phyloP scores from a whole-genome alignment of 345 rosid genomes.

The Aquilaria sinensis region DNA sequence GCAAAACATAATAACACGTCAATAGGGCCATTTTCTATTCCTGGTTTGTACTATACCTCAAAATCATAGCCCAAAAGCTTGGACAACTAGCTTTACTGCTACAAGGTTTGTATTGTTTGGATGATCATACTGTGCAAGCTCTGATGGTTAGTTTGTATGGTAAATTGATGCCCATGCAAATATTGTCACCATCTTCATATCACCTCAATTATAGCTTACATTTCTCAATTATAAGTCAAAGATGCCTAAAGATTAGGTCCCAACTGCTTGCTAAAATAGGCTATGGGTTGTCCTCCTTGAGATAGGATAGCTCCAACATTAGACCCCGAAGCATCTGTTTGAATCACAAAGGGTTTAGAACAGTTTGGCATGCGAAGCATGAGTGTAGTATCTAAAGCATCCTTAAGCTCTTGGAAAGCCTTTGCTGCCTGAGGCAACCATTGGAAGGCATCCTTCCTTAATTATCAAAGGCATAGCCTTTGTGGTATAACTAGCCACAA shows the following conservation, averaged over 20 bases:
- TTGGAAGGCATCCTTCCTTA: neutral
- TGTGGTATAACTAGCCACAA: neutral
- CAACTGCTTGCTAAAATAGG: neutral
- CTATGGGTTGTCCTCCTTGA: neutral
- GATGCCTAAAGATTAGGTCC: neutral
- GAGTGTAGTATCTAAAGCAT: neutral
- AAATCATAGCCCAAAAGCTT: no score
- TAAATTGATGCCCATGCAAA: no score
- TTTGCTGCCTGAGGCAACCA: neutral
- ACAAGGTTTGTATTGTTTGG: no score
- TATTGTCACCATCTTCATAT: neutral
- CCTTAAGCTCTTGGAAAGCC: neutral
- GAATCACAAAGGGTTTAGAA: neutral
- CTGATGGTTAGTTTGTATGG: no score
- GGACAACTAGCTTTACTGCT: no score
- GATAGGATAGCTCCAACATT: neutral
- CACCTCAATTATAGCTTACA: neutral
- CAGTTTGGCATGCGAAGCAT: neutral
- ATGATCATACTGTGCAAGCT: no score
- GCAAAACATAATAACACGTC: neutral
- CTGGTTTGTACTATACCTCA: neutral
- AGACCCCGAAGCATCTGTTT: neutral
- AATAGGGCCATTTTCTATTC: neutral
- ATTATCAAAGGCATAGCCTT: slow-evolving; percentile 2
- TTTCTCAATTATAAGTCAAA: neutral